phyloP scores from a whole-genome alignment of 257 asterid species.

The Parsonsia alboflavescens region DNA sequence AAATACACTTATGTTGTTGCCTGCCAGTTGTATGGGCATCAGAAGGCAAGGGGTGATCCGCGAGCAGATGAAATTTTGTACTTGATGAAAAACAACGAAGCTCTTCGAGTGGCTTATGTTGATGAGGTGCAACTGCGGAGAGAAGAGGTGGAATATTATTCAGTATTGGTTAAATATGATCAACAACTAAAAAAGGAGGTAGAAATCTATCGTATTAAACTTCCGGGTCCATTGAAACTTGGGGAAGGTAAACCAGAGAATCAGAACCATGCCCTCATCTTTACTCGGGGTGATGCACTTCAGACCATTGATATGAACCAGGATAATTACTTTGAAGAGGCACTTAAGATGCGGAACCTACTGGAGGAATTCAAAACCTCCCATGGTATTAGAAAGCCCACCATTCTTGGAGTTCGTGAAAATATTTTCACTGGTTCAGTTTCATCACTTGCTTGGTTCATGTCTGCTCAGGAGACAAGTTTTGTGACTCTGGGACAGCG shows the following conservation, averaged over 20 bases:
- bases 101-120: constrained; percentile 90
- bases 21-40: constrained; percentile 94
- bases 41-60: constrained; percentile 61
- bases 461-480: constrained; percentile 98
- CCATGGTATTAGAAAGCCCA: constrained; percentile 79
- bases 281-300: constrained; percentile 92
- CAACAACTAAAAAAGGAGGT: constrained; percentile 66
- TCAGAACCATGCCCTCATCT: constrained; percentile 92
- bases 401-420: constrained; percentile 94
- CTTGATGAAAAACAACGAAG: constrained; percentile 81
- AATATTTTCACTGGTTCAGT: constrained; percentile 95
- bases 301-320: constrained; percentile 98
- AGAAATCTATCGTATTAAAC: constrained; percentile 75
- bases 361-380: constrained; percentile 75
- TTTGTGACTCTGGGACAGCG: constrained; percentile 95
- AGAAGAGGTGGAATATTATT: constrained; percentile 69
- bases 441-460: constrained; percentile 91
- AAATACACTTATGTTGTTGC: constrained; percentile 84
- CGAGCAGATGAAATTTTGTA: constrained; percentile 84
- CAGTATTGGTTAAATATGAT: constrained; percentile 91
- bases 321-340: constrained; percentile 93
- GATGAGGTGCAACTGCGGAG: constrained; percentile 76
- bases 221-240: constrained; percentile 89
- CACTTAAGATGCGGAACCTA: constrained; percentile 88
- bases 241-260: constrained; percentile 99